Evolutionary conservation across 78 protist genomes (phyloP).

Genomic region (Neovahlkampfia damariscottae): DNA sequence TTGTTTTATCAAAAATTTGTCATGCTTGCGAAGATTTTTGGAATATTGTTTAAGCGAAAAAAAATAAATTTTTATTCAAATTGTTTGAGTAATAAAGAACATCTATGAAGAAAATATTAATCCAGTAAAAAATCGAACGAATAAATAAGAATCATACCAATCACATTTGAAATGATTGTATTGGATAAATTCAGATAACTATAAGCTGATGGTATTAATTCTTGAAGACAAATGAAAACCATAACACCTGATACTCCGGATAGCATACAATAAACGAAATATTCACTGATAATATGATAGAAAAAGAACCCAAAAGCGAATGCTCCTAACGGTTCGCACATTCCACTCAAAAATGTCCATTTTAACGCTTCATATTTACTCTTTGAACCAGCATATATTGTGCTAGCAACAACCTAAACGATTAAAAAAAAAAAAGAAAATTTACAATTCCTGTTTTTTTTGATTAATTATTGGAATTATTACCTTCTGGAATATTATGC

Average conservation of each 20-base stretch:
- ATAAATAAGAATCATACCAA: background rate
- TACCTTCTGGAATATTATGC: conserved; percentile 15
- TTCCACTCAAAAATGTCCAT: conserved; percentile 6
- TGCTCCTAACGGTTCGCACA: conserved; percentile 5
- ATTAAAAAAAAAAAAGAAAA: no score
- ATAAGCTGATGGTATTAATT: background rate
- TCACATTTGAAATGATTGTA: background rate
- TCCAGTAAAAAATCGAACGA: no score
- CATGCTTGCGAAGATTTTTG: conserved; percentile 65
- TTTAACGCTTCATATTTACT: conserved; percentile 7
- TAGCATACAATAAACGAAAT: background rate
- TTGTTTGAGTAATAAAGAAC: no score
- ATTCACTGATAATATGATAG: background rate
- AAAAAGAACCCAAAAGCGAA: background rate
- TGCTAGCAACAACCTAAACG: background rate
- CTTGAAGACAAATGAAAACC: background rate
- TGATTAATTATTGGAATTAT: no score
- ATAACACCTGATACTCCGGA: conserved; percentile 1
- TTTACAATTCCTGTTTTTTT: no score
- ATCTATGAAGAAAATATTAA: no score
- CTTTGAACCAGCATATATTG: conserved; percentile 2
- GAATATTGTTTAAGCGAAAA: conserved; percentile 49
- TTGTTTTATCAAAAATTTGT: conserved; percentile 53
- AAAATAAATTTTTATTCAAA: background rate
- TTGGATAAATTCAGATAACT: background rate